phyloP scores from a whole-genome alignment of 1,139 yeast genomes.

The Geotrichum europaeum region DNA sequence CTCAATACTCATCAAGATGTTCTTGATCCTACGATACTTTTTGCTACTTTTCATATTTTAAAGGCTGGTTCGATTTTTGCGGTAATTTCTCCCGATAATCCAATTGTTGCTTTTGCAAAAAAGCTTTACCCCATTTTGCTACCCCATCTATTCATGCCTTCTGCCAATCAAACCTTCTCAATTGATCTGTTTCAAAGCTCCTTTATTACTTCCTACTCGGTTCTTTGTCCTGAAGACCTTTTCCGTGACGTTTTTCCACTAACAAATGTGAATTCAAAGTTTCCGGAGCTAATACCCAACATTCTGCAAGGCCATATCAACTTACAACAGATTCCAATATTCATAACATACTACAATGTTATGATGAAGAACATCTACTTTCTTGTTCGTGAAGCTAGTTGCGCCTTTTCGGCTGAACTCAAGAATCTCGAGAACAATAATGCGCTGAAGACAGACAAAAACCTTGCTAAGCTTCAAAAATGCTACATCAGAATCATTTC shows the following conservation, averaged over 20 bases:
- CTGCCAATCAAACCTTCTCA: constrained; percentile 1
- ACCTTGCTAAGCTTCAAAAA: constrained; percentile 10
- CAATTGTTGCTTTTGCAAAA: constrained; percentile 15
- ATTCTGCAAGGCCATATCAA: constrained; percentile 17
- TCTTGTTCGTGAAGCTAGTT: constrained; percentile 12
- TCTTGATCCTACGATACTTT: constrained; percentile 1
- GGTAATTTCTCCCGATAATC: neutral
- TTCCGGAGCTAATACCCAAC: constrained; percentile 12
- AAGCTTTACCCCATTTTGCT: constrained; percentile 14
- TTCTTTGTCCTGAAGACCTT: constrained; percentile 11
- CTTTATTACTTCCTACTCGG: constrained; percentile 17
- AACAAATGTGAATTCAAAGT: neutral
- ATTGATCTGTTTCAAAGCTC: constrained; percentile 14
- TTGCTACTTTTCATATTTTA: constrained; percentile 6
- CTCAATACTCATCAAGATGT: neutral
- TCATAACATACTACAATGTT: constrained; percentile 5
- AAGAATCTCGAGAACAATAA: constrained; percentile 13
- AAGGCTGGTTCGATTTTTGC: constrained; percentile 11
- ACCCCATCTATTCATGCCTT: constrained; percentile 13
- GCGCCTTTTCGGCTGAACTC: constrained; percentile 16
- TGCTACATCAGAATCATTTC: constrained; percentile 9
- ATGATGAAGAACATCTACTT: constrained; percentile 8
- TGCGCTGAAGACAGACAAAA: constrained; percentile 15
- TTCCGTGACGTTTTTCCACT: constrained; percentile 15
- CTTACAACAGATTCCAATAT: constrained; percentile 14